Evolutionary conservation across 2,329 filamentous ascomycete species (phyloP).

Genomic region (Byssochlamys sp.): DNA sequence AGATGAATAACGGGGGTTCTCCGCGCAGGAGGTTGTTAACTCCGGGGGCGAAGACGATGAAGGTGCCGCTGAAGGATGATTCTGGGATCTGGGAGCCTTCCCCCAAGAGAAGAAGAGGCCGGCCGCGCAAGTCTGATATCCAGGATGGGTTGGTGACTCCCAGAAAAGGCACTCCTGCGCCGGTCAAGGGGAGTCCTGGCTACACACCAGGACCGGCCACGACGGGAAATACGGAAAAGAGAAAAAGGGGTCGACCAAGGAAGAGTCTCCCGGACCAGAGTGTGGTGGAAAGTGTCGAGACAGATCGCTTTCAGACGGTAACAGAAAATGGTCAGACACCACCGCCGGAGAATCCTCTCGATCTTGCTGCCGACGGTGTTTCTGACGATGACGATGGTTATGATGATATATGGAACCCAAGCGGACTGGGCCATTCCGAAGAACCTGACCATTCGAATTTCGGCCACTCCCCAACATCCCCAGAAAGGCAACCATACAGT

Average conservation of each 20-base stretch:
- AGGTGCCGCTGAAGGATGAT: constrained; percentile 34
- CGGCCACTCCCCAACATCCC: not conserved
- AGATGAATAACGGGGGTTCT: constrained; percentile 19
- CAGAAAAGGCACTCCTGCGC: constrained; percentile 19
- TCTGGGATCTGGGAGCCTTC: constrained; percentile 23
- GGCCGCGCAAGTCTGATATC: constrained; percentile 34
- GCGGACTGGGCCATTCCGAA: constrained; percentile 13
- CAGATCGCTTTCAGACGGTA: constrained; percentile 12
- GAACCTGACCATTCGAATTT: constrained; percentile 3
- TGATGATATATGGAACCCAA: constrained; percentile 10
- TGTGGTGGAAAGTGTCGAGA: constrained; percentile 12
- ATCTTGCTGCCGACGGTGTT: constrained; percentile 19
- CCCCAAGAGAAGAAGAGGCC: constrained; percentile 32
- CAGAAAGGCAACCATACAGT: not conserved
- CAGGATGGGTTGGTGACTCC: constrained; percentile 26
- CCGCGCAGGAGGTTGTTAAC: constrained; percentile 21
- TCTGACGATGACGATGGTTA: constrained; percentile 15
- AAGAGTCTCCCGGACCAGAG: constrained; percentile 21
- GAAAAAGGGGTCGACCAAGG: constrained; percentile 28
- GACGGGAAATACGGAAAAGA: constrained; percentile 19
- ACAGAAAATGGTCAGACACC: constrained; percentile 1
- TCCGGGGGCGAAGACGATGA: constrained; percentile 29
- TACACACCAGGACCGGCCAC: constrained; percentile 22
- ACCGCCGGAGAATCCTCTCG: constrained; percentile 14
- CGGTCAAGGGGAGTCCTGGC: constrained; percentile 23